phyloP scores from a whole-genome alignment of 2,329 filamentous ascomycete species.

The Alternaria hordeiaustralica region DNA sequence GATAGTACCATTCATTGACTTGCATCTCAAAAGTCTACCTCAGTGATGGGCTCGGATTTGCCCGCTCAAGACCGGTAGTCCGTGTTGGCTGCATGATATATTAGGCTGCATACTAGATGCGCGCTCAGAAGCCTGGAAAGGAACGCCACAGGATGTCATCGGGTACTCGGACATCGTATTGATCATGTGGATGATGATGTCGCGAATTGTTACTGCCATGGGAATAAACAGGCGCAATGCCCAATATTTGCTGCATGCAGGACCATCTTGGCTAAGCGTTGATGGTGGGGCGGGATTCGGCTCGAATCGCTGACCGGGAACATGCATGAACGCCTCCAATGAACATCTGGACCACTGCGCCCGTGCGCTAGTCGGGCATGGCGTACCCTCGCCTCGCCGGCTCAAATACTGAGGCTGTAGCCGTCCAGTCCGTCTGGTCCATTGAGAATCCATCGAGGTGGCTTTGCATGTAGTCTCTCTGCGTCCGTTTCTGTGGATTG shows the following conservation, averaged over 20 bases:
- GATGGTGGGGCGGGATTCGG: neutral
- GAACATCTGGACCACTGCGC: neutral
- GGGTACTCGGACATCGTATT: neutral
- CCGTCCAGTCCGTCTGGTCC: neutral
- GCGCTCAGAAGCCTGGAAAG: neutral
- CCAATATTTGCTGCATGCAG: conserved; percentile 6
- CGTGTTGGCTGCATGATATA: neutral
- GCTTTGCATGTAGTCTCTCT: neutral
- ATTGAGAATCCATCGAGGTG: neutral
- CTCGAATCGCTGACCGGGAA: neutral
- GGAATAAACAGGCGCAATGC: neutral
- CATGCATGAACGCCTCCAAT: conserved; percentile 1
- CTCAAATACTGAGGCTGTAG: neutral
- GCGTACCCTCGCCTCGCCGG: neutral
- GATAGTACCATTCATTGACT: neutral
- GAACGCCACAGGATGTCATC: neutral
- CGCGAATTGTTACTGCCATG: neutral
- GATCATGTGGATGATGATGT: neutral
- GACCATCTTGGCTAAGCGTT: neutral
- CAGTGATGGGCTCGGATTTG: neutral
- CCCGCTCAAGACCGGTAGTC: neutral
- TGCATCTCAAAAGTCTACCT: neutral
- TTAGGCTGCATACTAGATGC: conserved; percentile 1
- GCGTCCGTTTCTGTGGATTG: neutral
- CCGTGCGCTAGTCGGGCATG: neutral